Evolutionary conservation across 2,329 filamentous ascomycete genomes (phyloP).

Genomic region (Coccinonectria pachysandricola): DNA sequence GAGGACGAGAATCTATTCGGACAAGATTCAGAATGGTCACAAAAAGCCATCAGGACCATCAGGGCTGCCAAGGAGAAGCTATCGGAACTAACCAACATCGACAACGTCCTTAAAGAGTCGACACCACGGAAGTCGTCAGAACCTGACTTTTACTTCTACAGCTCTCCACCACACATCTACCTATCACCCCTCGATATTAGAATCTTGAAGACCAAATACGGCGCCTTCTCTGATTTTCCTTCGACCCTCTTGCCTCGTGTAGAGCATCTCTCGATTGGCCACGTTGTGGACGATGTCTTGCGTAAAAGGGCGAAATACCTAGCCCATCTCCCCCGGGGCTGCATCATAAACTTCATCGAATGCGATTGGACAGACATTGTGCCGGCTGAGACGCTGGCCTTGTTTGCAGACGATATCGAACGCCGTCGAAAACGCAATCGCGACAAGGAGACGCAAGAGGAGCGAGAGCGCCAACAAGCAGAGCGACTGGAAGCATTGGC

Average conservation of each 20-base stretch:
- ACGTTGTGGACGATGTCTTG: conserved; percentile 76
- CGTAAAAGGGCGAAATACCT: conserved; percentile 81
- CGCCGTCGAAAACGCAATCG: conserved; percentile 63
- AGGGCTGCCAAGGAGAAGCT: conserved; percentile 67
- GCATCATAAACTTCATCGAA: conserved; percentile 81
- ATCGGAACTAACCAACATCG: conserved; percentile 28
- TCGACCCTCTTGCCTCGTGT: conserved; percentile 78
- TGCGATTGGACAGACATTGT: conserved; percentile 94
- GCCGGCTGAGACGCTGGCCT: conserved; percentile 59
- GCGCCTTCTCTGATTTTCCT: conserved; percentile 71
- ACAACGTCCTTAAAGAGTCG: conserved; percentile 11
- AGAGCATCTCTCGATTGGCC: conserved; percentile 80
- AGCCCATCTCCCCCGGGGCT: conserved; percentile 78
- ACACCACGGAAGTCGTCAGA: conserved; percentile 19
- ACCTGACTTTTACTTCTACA: conserved; percentile 74
- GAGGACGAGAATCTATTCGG: conserved; percentile 88
- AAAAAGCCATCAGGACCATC: conserved; percentile 69
- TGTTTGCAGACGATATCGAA: conserved; percentile 68
- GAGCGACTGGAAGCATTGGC: conserved; percentile 69
- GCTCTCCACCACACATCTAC: conserved; percentile 78
- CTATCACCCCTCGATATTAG: conserved; percentile 85
- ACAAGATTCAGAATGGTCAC: conserved; percentile 87
- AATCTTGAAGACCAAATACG: conserved; percentile 82
- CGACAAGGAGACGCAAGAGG: conserved; percentile 78
- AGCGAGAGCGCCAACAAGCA: conserved; percentile 72